Base-by-base conservation (phyloP, 495 filamentous ascomycete genomes). In the Lasiosphaeriaceae sp. region DNA sequence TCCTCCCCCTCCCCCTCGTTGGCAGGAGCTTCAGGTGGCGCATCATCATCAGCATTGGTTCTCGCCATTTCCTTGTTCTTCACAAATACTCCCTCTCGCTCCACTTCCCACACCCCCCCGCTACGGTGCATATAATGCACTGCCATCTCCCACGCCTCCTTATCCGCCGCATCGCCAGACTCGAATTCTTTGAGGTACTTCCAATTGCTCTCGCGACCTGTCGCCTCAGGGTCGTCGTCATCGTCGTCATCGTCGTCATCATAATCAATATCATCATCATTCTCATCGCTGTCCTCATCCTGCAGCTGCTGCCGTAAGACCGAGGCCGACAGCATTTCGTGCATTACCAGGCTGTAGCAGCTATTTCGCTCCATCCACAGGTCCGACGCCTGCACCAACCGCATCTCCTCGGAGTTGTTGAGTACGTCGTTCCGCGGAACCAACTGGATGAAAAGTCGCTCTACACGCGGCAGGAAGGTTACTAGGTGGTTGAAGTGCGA, bases 341-440 rank as follows among this genome's bases (percentile, higher is more conserved):
- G 65, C 65, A 78, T 65, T 5, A 79, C 47, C 16, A 66, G 41
- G 17, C 65, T 61, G 65, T 79, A 79, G 29, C 71, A 71, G 31
- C 57, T 71, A 58, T 74, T 74, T 26, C 73, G 68, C 60, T 77
- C 74, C 67, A 75, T 69, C 77, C 77, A 77, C 14, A 78, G 66
- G 52, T 78, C 74, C 11, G 63, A 53, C 16, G 63, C 55, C 23
- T 76, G 63, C 43, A 75, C 56, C 26, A 70, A 56, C 19, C 49
- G 59, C 71, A 78, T 75, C 58, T 74, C 73, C 0, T 61, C 50
- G 2, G 55, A 47, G 46, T 72, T 53, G 31, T 67, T 45, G 14
- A 78, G 61, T 24, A 77, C 73, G 43, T 66, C 62, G 57, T 63
- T 66, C 11, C 63, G 58, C 5, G 78, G 77, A 3, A 73, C 70